Conservation (phyloP, 192 early-diverging fungal species). For the Chytriomyces hyalinus region DNA sequence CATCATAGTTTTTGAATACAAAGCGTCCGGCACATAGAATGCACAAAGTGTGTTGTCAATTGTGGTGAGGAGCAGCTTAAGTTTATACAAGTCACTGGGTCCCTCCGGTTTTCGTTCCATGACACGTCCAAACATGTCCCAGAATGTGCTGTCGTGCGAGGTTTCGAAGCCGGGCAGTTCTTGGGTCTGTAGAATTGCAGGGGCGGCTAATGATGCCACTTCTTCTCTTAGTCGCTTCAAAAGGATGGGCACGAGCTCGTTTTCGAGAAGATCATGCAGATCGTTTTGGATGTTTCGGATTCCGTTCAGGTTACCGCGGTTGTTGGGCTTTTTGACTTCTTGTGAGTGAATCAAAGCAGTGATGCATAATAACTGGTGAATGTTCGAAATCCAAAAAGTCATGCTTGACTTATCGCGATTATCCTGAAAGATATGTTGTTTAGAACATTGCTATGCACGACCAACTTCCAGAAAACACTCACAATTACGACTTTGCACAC, state of each 20-base stretch:
- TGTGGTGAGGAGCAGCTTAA: slow-evolving; percentile 81
- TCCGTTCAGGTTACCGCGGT: slow-evolving; percentile 64
- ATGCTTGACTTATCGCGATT: slow-evolving; percentile 2
- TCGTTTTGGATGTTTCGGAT: slow-evolving; percentile 82
- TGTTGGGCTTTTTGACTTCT: slow-evolving; percentile 49
- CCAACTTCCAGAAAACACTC: neutral
- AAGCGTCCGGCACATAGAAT: slow-evolving; percentile 80
- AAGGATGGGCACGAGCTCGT: slow-evolving; percentile 86
- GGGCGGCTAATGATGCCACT: slow-evolving; percentile 81
- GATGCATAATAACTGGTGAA: slow-evolving; percentile 82
- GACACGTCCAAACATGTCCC: slow-evolving; percentile 4
- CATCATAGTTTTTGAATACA: slow-evolving; percentile 79
- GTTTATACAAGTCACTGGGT: slow-evolving; percentile 77
- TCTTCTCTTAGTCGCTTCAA: slow-evolving; percentile 87
- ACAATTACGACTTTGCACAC: neutral
- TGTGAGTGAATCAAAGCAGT: slow-evolving; percentile 49
- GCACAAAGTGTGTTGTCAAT: slow-evolving; percentile 84
- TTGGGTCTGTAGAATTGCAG: slow-evolving; percentile 86
- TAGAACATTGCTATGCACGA: neutral
- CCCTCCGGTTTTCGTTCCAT: neutral
- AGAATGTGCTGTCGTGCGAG: neutral
- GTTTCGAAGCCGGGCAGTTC: slow-evolving; percentile 82
- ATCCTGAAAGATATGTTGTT: neutral
- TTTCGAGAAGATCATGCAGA: slow-evolving; percentile 73
- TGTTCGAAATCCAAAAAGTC: slow-evolving; percentile 90